A percentile compares a stretch with the other conserved stretches of the same genome.
These are phyloP conservation scores for Pseudogymnoascus sp. DNA, from an alignment of 2,329 filamentous ascomycete species.

Conservation along the genomic window DNA sequence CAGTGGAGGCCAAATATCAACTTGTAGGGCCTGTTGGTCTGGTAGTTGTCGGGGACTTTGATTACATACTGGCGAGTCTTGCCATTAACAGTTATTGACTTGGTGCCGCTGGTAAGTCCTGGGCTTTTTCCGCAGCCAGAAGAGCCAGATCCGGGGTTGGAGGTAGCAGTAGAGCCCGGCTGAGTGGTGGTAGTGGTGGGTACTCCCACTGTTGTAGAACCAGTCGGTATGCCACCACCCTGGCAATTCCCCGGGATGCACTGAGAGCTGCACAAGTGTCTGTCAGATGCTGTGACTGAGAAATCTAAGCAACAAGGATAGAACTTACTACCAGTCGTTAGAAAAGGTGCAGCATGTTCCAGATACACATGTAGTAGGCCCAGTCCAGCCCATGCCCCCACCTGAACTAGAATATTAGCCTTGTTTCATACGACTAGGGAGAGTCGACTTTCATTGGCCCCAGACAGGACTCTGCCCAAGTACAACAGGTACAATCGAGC, in stretches of 20 bases:
- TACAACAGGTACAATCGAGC: background rate
- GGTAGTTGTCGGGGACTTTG: constrained; percentile 32
- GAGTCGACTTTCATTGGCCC: background rate
- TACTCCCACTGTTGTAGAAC: background rate
- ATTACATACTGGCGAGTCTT: constrained; percentile 33
- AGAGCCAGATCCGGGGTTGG: constrained; percentile 7
- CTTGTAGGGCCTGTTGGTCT: constrained; percentile 30
- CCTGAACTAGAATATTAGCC: background rate
- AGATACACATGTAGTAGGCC: background rate
- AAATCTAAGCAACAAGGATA: background rate
- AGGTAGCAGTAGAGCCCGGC: background rate
- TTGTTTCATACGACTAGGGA: background rate
- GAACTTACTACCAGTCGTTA: constrained; percentile 2
- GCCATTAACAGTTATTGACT: constrained; percentile 31
- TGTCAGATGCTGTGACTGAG: background rate
- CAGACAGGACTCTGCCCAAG: background rate
- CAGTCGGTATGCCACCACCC: background rate
- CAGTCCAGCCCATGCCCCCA: background rate
- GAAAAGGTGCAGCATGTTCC: background rate
- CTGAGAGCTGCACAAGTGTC: background rate
- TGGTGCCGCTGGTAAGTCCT: constrained; percentile 24
- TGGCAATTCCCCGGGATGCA: background rate
- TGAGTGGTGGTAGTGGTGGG: background rate
- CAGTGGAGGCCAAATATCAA: constrained; percentile 37
- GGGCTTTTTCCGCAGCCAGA: constrained; percentile 30